Conservation (phyloP, 2,329 filamentous ascomycete species). For the Penicillium frequentans region DNA sequence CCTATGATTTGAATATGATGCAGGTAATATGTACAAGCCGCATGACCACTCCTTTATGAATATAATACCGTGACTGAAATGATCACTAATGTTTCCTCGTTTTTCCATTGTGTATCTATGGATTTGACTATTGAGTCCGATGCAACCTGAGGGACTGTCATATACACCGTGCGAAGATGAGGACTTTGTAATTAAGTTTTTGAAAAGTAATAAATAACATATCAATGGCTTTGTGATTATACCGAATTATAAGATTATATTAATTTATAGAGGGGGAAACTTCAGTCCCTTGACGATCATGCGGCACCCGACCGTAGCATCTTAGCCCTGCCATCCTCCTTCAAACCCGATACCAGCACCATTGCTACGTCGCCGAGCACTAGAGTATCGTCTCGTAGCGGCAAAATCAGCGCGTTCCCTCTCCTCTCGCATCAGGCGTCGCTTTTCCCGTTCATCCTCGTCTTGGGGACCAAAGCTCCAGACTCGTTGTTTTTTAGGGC, state of each 20-base stretch:
- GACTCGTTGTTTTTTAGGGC: not conserved
- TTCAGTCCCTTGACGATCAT: not conserved
- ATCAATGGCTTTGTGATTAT: not conserved
- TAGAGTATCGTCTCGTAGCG: conserved; percentile 3
- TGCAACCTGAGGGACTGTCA: not conserved
- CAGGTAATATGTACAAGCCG: not conserved
- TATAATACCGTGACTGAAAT: not conserved
- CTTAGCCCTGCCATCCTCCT: not conserved
- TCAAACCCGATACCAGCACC: conserved; percentile 6
- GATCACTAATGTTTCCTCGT: not conserved
- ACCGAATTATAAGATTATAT: not conserved
- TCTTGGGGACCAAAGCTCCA: conserved; percentile 4
- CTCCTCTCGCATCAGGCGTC: not conserved
- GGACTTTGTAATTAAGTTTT: not conserved
- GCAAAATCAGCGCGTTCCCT: conserved; percentile 4
- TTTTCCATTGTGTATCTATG: not conserved
- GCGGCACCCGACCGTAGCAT: too few species aligned
- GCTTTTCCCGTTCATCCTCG: conserved; percentile 1
- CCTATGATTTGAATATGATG: not conserved
- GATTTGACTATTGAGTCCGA: not conserved
- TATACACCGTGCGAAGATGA: not conserved
- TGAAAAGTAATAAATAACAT: not conserved
- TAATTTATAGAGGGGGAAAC: too few species aligned
- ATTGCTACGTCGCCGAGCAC: not conserved
- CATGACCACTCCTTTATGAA: not conserved